phyloP scores from a whole-genome alignment of 2,329 filamentous ascomycete species.

The Pestalotiopsis sp. region DNA sequence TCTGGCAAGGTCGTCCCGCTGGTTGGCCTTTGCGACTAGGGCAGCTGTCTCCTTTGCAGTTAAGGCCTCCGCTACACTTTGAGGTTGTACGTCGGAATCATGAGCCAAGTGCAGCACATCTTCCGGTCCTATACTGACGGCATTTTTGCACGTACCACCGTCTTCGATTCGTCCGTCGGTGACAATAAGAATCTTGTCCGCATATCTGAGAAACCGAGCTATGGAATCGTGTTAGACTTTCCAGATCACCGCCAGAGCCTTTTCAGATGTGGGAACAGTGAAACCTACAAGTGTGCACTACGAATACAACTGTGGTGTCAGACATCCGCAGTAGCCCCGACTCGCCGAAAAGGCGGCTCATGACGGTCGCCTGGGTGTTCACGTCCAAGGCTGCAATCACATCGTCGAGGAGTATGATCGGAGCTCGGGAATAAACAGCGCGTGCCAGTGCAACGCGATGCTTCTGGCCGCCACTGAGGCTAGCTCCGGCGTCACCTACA shows the following conservation, averaged over 20 bases:
- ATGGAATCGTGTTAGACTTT: background rate
- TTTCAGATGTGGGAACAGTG: background rate
- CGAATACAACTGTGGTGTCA: background rate
- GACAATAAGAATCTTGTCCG: background rate
- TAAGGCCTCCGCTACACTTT: background rate
- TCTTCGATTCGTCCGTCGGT: background rate
- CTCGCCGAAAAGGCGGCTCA: background rate
- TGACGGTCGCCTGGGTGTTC: slow-evolving; percentile 26
- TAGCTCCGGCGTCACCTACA: slow-evolving; percentile 47
- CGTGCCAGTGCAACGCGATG: slow-evolving; percentile 40
- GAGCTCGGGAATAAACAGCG: slow-evolving; percentile 32
- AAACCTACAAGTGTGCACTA: background rate
- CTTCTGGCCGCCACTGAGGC: slow-evolving; percentile 50
- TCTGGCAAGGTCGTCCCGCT: background rate
- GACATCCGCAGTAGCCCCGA: background rate
- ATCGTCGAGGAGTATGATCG: slow-evolving; percentile 37
- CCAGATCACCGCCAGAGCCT: background rate
- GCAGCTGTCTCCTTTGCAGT: background rate
- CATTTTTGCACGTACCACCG: background rate
- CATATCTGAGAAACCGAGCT: background rate
- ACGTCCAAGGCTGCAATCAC: slow-evolving; percentile 38
- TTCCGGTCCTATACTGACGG: background rate
- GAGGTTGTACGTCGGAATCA: background rate
- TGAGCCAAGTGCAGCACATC: background rate
- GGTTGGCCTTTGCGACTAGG: background rate